phyloP scores from a whole-genome alignment of 495 filamentous ascomycete genomes.

The Penicillium egyptiacum region DNA sequence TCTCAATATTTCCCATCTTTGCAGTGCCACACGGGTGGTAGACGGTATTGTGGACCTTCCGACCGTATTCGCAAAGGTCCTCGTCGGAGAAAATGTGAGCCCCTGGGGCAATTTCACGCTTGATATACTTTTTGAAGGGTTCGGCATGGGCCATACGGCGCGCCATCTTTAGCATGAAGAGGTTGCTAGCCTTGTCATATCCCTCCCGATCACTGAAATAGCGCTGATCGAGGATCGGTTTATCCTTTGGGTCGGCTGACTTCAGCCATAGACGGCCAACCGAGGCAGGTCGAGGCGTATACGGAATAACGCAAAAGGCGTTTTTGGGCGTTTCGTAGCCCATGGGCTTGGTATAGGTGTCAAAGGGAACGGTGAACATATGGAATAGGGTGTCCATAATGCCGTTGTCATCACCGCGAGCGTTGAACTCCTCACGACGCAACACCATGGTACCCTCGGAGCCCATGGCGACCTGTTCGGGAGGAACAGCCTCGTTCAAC shows the following conservation, averaged over 20 bases:
- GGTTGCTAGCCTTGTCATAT: slow-evolving; percentile 77
- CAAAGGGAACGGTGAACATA: slow-evolving; percentile 71
- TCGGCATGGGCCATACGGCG: slow-evolving; percentile 62
- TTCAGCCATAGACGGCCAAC: slow-evolving; percentile 71
- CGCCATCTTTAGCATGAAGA: slow-evolving; percentile 69
- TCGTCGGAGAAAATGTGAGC: slow-evolving; percentile 67
- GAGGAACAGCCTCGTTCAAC: slow-evolving; percentile 71
- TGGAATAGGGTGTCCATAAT: too few species aligned
- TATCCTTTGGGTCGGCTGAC: slow-evolving; percentile 65
- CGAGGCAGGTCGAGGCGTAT: slow-evolving; percentile 76
- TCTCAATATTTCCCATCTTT: slow-evolving; percentile 72
- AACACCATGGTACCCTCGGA: slow-evolving; percentile 82
- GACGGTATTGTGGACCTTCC: slow-evolving; percentile 75
- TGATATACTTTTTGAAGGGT: slow-evolving; percentile 77
- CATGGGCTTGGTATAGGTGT: slow-evolving; percentile 64
- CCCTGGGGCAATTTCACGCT: slow-evolving; percentile 75
- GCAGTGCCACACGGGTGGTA: slow-evolving; percentile 86
- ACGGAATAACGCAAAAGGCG: slow-evolving; percentile 89
- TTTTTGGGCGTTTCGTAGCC: slow-evolving; percentile 72
- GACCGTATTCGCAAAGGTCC: slow-evolving; percentile 69
- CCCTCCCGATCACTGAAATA: slow-evolving; percentile 85
- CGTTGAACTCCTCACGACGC: slow-evolving; percentile 63
- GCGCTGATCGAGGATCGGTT: slow-evolving; percentile 81
- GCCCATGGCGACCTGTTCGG: slow-evolving; percentile 80
- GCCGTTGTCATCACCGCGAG: slow-evolving; percentile 65